Evolutionary conservation across 2,329 filamentous ascomycete species (phyloP).

Genomic region (Beauveria sp.): DNA sequence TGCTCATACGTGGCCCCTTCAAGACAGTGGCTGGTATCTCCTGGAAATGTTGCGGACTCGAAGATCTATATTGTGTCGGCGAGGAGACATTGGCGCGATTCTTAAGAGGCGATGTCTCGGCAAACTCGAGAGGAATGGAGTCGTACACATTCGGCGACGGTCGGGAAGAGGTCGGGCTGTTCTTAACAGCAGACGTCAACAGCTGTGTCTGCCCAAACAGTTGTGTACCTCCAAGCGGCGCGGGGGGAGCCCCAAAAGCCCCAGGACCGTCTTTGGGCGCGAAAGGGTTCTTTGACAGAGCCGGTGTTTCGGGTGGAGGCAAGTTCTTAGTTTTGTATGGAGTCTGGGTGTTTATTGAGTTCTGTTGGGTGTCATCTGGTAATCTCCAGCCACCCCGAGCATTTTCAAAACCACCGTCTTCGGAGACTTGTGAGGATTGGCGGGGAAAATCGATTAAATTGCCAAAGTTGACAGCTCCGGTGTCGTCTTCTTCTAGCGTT

Average conservation of each 20-base stretch:
- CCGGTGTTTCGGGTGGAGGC: conserved; percentile 40
- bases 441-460: conserved; percentile 27
- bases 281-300: conserved; percentile 41
- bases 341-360: conserved; percentile 23
- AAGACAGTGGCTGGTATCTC: conserved; percentile 23
- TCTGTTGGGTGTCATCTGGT: conserved; percentile 25
- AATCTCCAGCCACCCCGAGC: conserved; percentile 32
- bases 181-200: conserved; percentile 42
- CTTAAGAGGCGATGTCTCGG: conserved; percentile 42
- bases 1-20: conserved; percentile 15
- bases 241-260: conserved; percentile 24
- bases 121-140: conserved; percentile 37
- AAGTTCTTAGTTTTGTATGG: conserved; percentile 21
- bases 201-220: conserved; percentile 48
- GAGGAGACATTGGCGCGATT: conserved; percentile 40
- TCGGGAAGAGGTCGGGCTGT: conserved; percentile 50
- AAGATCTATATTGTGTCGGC: conserved; percentile 31
- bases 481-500: conserved; percentile 39
- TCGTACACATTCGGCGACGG: conserved; percentile 44
- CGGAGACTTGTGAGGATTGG: conserved; percentile 34
- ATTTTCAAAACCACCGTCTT: conserved; percentile 32
- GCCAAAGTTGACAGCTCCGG: conserved; percentile 41
- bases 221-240: conserved; percentile 36
- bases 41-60: conserved; percentile 32
- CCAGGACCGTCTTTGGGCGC: conserved; percentile 13